phyloP scores from a whole-genome alignment of 441 rosid genomes.

The Breynia disticha region DNA sequence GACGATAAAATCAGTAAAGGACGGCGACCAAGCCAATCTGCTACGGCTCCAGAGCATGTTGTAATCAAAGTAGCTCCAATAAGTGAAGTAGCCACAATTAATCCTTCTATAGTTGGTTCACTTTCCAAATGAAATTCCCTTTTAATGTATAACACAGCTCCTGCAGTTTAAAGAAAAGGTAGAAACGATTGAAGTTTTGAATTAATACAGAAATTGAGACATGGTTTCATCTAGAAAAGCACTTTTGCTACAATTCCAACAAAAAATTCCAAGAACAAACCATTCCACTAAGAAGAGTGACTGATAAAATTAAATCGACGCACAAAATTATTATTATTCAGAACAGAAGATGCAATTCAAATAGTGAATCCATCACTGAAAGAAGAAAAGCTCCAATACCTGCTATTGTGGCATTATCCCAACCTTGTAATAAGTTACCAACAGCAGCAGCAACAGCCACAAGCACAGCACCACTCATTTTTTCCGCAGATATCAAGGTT shows the following conservation, averaged over 20 bases:
- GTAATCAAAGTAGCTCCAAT: slow-evolving; percentile 73
- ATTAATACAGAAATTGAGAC: not conserved
- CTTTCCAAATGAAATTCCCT: slow-evolving; percentile 52
- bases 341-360: no score
- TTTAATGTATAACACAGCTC: slow-evolving; percentile 53
- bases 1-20: slow-evolving; percentile 64
- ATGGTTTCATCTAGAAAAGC: no score
- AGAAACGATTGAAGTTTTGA: slow-evolving; percentile 5
- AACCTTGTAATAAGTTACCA: slow-evolving; percentile 95
- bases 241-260: no score
- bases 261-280: no score
- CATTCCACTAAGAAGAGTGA: not conserved
- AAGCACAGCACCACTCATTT: slow-evolving; percentile 85
- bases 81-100: slow-evolving; percentile 74
- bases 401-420: slow-evolving; percentile 99
- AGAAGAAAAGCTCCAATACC: slow-evolving; percentile 28
- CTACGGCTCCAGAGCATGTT: slow-evolving; percentile 56
- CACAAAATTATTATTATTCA: no score
- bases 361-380: not conserved
- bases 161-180: slow-evolving; percentile 19
- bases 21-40: slow-evolving; percentile 67
- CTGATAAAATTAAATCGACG: not conserved
- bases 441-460: slow-evolving; percentile 88
- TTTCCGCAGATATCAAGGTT: slow-evolving; percentile 19
- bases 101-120: slow-evolving; percentile 57